Evolutionary conservation across 208 protist species (phyloP), one percentile per base, ranked within the genome.

Genomic region (Trypanosoma rangeli): DNA sequence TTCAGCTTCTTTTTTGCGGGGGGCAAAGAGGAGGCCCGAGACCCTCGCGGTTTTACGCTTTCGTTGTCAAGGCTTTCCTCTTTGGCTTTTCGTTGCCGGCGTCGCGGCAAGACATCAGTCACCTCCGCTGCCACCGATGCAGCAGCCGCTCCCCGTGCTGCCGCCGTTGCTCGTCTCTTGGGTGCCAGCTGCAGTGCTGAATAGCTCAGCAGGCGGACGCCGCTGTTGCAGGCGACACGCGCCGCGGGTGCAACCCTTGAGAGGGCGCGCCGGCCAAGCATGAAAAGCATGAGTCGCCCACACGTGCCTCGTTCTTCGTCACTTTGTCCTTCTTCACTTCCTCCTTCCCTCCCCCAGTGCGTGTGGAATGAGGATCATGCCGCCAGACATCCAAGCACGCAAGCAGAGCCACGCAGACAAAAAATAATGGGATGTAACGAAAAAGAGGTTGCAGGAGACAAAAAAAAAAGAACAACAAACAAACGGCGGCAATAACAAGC

Each of bases 401-500:
- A 16, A 46, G n/a, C n/a, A n/a, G n/a, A n/a, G n/a, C n/a, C n/a
- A n/a, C n/a, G n/a, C n/a, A n/a, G n/a, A n/a, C n/a, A 46, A 46
- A 46, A 5, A 18, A 18, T 18, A 46, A 46, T 1, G 42, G 15
- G 12, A 9, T 1, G 42, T 3, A 46, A 5, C 3, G 52, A 39
- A 54, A 61, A 62, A 26, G 39, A 62, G 28, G n/a, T 61, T 18
- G n/a, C 18, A 52, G 0, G n/a, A 33, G 16, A 37, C 26, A 50
- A 44, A 20, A 55, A 52, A 61, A 50, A 7, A 33, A 62, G 33
- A 37, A 62, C 48, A 53, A 54, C 49, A 50, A 61, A 49, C 50
- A 8, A 62, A 37, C 18, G 12, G 39, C 20, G 35, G 26, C 33
- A n/a, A 46, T 31, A 26, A 44, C 50, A 26, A 12, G 5, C 16